These are phyloP conservation scores for Penicillium nucicola DNA, from an alignment of 495 filamentous ascomycete genomes.

Conservation along the genomic window DNA sequence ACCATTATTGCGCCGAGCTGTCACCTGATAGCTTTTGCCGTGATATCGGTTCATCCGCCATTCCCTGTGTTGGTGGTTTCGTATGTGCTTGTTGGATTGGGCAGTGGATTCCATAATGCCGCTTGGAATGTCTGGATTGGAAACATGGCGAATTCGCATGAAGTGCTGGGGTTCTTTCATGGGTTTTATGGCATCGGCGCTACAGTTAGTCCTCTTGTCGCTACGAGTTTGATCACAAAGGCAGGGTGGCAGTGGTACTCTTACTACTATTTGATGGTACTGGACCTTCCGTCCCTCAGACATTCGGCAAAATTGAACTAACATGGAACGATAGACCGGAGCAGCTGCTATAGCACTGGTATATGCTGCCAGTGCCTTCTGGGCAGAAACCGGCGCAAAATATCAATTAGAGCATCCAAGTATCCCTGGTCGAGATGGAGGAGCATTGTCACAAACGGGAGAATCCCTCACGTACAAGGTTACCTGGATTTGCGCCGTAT, in stretches of 20 bases:
- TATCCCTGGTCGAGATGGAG: constrained; percentile 18
- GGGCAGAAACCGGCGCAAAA: constrained; percentile 38
- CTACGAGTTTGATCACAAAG: constrained; percentile 53
- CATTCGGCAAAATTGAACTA: neutral
- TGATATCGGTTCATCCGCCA: constrained; percentile 54
- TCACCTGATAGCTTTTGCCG: constrained; percentile 57
- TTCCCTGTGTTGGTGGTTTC: constrained; percentile 54
- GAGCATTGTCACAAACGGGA: constrained; percentile 54
- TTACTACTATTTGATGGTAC: constrained; percentile 58
- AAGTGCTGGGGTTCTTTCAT: constrained; percentile 56
- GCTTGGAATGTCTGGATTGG: constrained; percentile 63
- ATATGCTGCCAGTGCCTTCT: constrained; percentile 56
- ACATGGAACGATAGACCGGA: constrained; percentile 44
- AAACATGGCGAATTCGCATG: constrained; percentile 54
- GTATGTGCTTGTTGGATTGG: constrained; percentile 53
- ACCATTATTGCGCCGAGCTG: constrained; percentile 59
- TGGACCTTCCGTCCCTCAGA: neutral
- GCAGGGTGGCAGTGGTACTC: constrained; percentile 48
- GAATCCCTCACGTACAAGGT: constrained; percentile 43
- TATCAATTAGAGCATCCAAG: constrained; percentile 24
- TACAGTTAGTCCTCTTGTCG: constrained; percentile 51
- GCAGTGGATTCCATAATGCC: constrained; percentile 55
- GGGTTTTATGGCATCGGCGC: constrained; percentile 57
- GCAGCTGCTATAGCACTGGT: constrained; percentile 54
- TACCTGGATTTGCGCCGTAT: constrained; percentile 65